Evolutionary conservation across 192 early-diverging fungal genomes (phyloP).

Genomic region (Umbelopsis ramanniana): DNA sequence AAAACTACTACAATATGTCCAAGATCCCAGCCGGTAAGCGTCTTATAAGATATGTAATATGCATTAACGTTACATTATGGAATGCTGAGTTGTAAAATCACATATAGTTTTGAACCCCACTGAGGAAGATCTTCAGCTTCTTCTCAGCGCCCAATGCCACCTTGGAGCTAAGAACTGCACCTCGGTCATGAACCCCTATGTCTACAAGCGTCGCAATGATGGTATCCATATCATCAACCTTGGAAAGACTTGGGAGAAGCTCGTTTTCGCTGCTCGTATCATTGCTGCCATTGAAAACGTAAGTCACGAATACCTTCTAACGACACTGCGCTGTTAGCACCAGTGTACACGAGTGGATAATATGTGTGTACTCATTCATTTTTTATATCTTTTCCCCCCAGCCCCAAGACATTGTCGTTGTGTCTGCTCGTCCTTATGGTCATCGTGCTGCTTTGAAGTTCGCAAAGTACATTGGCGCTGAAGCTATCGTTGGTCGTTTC

Average conservation of each 20-base stretch:
- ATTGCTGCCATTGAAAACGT: constrained; percentile 97
- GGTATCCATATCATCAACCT: constrained; percentile 99
- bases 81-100: constrained; percentile 19
- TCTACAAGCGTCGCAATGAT: constrained; percentile 97
- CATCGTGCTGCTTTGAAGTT: constrained; percentile 99
- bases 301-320: neutral
- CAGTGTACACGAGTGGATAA: no score
- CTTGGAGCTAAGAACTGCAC: constrained; percentile 98
- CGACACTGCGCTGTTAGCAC: neutral
- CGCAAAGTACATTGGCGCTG: constrained; percentile 97
- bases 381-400: constrained; percentile 1
- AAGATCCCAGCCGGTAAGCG: constrained; percentile 18
- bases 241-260: constrained; percentile 99
- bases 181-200: constrained; percentile 93
- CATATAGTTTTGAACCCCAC: constrained; percentile 69
- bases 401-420: constrained; percentile 95
- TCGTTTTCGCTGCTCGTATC: constrained; percentile 97
- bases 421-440: constrained; percentile 96
- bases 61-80: neutral
- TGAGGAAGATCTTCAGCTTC: constrained; percentile 92
- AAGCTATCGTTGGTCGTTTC: constrained; percentile 99
- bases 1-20: constrained; percentile 3
- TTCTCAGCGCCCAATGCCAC: constrained; percentile 97
- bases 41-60: neutral
- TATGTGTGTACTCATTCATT: neutral